Evolutionary conservation across 2,329 filamentous ascomycete species (phyloP), one percentile per base, ranked within the genome.

Genomic region (Fusarium tupiense): DNA sequence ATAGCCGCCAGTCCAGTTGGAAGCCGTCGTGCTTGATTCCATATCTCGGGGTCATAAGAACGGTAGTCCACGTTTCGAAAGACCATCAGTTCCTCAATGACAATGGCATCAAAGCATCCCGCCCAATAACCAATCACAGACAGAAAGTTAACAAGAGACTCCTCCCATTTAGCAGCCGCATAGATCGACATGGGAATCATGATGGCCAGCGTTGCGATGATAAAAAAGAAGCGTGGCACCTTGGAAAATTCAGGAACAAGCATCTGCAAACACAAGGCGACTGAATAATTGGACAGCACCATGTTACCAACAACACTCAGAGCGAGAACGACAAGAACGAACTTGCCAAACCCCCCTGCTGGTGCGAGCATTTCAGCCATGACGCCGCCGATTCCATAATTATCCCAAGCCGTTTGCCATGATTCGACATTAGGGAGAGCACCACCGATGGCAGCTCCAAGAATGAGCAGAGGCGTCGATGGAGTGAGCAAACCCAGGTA

Each of bases 401-500:
- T 40, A 20, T 79, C 67, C 77, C 78, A 82, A 20, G 77, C 79
- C 17, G 61, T 60, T 57, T 80, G 73, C 81, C 80, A 82, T 13
- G 74, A 61, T 20, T 79, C 75, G n/a, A 77, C 71, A 26, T 79
- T 80, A 2, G 80, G 76, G 22, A 81, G 63, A 14, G 80, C 80
- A n/a, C 80, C 80, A 6, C 80, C 81, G 50, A 82, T 86, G 66
- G 77, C 85, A 72, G 67, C 84, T 64, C 85, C 84, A 76, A 80
- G 85, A 75, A 75, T 82, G 75, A 81, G 81, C 70, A 79, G 74
- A 17, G 82, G 82, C 29, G 81, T 72, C 5, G 80, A 78, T 64
- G 66, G 83, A 19, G 66, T 65, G 38, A 86, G 80, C 10, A 91
- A 83, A 16, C 89, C 89, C 2, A 84, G 61, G 75, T 89, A 91